Evolutionary conservation across 2,329 filamentous ascomycete genomes (phyloP), one percentile per base, ranked within the genome.

Genomic region (Claviceps cyperi): DNA sequence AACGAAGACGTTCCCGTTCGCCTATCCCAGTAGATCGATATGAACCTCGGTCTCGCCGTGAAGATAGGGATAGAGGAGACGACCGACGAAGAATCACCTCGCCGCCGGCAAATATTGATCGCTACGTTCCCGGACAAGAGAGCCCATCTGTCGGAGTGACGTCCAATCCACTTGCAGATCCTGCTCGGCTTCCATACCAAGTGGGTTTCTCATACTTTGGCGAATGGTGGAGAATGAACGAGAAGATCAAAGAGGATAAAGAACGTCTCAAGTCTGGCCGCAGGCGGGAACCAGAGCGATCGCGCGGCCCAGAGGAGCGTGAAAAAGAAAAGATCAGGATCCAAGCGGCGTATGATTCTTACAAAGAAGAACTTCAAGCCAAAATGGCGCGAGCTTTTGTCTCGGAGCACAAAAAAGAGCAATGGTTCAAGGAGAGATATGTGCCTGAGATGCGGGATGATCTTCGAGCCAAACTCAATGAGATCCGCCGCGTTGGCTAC

Each of bases 351-450:
- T 84, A 84, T 57, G 80, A 84, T 58, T 56, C 70, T 1, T 84
- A 84, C 61, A 83, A 83, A 57, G 80, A 84, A 60, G 80, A 83
- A 37, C 68, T 84, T 2, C 80, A 84, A 59, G 79, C 76, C 4
- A 83, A 81, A 63, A 91, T 95, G 84, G 90, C 92, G 0, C 82
- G 89, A 56, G 74, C 78, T 1, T 98, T 98, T 63, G 92, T 98
- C 41, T 80, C 84, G 47, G 84, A 89, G 58, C 92, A 98, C 68
- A 95, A 94, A 64, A 81, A 82, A 43, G 92, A 98, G 65, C 91
- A 98, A 63, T 98, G 92, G 92, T 98, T 98, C 70, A 87, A 84
- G 58, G 92, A 98, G 67, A 83, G 88, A 63, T 98, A 98, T 59
- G 83, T 94, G 32, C 79, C 87, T 1, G 87, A 92, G 57, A 80